Evolutionary conservation across 1,284 basidiomycete genomes (phyloP).

Genomic region (Boletus subluridellus): DNA sequence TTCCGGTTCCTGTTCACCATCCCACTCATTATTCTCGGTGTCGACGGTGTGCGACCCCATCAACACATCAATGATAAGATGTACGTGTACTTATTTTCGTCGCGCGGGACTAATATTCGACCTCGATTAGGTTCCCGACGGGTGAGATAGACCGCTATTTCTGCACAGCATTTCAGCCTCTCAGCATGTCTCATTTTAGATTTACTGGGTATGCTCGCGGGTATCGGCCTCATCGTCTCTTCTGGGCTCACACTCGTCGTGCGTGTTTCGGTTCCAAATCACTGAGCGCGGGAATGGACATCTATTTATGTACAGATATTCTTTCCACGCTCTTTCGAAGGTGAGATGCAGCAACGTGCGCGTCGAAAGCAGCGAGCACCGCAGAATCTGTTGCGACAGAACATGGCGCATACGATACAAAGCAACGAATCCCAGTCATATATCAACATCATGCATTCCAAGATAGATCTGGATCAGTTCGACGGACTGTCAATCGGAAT

Average conservation of each 20-base stretch:
- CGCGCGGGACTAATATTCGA: not conserved
- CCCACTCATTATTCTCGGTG: too few species aligned
- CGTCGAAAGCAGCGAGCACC: too few species aligned
- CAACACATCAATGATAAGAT: too few species aligned
- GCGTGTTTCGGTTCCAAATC: not conserved
- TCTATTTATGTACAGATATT: constrained; percentile 52
- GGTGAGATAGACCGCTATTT: constrained; percentile 12
- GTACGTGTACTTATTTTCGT: too few species aligned
- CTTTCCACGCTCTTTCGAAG: constrained; percentile 69
- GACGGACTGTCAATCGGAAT: too few species aligned
- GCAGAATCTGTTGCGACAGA: not conserved
- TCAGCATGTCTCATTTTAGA: constrained; percentile 37
- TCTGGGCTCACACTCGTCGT: too few species aligned
- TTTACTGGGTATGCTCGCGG: constrained; percentile 55
- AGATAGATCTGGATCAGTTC: not conserved
- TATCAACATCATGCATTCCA: too few species aligned
- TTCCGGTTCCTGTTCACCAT: too few species aligned
- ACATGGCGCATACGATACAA: not conserved
- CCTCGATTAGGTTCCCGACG: constrained; percentile 30
- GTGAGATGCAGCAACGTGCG: constrained; percentile 42
- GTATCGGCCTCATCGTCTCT: not conserved
- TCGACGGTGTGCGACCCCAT: too few species aligned
- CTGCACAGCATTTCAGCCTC: not conserved
- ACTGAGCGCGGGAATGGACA: not conserved
- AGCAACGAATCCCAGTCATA: not conserved